These are phyloP conservation scores for Gastrolobium villosum DNA, from an alignment of 306 rosid species.

Conservation along the genomic window DNA sequence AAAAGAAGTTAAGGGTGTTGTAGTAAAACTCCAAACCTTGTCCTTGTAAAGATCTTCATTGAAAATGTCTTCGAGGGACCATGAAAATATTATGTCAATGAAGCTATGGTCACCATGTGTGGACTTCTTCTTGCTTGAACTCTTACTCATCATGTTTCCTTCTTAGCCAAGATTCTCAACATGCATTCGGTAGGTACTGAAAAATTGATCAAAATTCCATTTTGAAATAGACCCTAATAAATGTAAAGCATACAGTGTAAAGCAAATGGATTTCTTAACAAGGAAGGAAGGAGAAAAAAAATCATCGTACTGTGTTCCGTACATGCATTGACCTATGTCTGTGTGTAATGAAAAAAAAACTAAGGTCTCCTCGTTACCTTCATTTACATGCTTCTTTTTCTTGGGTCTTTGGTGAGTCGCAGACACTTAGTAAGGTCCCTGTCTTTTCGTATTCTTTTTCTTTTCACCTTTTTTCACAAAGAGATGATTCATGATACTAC, in stretches of 20 bases:
- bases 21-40: constrained; percentile 48
- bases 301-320: not conserved
- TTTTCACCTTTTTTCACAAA: too few relatives aligned
- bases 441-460: too few relatives aligned
- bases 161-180: not conserved
- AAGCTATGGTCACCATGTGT: constrained; percentile 27
- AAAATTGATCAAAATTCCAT: not conserved
- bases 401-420: too few relatives aligned
- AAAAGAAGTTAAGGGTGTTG: not conserved
- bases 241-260: not conserved
- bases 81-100: constrained; percentile 57
- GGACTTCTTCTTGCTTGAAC: constrained; percentile 42
- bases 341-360: too few relatives aligned
- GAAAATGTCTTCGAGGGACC: constrained; percentile 69
- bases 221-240: not conserved
- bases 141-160: constrained; percentile 42
- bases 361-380: too few relatives aligned
- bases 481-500: too few relatives aligned
- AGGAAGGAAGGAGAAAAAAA: constrained; percentile 7
- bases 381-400: too few relatives aligned
- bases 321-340: not conserved
- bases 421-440: too few relatives aligned
- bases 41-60: constrained; percentile 53
- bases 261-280: constrained; percentile 28
- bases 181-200: too few relatives aligned